Conservation (phyloP, 2,329 filamentous ascomycete species). For the Sclerotinia minor region DNA sequence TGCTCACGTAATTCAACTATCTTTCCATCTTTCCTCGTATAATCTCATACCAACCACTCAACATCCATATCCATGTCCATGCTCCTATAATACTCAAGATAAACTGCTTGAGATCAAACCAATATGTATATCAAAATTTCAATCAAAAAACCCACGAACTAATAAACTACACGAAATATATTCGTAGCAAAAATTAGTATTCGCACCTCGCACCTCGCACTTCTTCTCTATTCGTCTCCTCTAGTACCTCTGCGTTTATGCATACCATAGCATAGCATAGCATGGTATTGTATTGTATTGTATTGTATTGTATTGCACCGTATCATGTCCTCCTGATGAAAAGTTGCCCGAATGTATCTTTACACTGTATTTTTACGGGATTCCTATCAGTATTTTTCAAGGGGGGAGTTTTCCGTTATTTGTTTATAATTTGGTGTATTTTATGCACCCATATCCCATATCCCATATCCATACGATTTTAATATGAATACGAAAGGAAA, state of each 20-base stretch:
- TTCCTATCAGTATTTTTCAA: not conserved
- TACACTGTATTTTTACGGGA: not conserved
- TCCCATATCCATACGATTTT: too few species aligned
- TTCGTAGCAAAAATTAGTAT: not conserved
- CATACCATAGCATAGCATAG: too few species aligned
- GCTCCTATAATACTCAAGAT: not conserved
- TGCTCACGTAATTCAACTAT: not conserved
- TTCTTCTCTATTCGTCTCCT: not conserved
- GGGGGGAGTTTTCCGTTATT: too few species aligned
- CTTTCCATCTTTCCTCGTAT: not conserved
- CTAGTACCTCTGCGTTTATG: not conserved
- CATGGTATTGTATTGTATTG: too few species aligned
- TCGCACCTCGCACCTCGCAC: too few species aligned
- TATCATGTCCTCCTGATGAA: constrained; percentile 21
- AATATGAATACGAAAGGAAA: not conserved
- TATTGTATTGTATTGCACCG: too few species aligned
- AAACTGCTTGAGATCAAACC: too few species aligned
- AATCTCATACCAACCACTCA: not conserved
- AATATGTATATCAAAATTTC: not conserved
- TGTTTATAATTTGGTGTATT: too few species aligned
- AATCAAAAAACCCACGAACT: not conserved
- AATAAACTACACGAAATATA: not conserved
- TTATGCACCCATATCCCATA: too few species aligned
- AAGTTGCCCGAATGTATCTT: constrained; percentile 16
- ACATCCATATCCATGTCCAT: not conserved